Percentiles rank a stretch among this genome's conserved stretches.
These are phyloP conservation scores for Diaporthe eres DNA, from an alignment of 2,329 filamentous ascomycete genomes.

Conservation along the genomic window DNA sequence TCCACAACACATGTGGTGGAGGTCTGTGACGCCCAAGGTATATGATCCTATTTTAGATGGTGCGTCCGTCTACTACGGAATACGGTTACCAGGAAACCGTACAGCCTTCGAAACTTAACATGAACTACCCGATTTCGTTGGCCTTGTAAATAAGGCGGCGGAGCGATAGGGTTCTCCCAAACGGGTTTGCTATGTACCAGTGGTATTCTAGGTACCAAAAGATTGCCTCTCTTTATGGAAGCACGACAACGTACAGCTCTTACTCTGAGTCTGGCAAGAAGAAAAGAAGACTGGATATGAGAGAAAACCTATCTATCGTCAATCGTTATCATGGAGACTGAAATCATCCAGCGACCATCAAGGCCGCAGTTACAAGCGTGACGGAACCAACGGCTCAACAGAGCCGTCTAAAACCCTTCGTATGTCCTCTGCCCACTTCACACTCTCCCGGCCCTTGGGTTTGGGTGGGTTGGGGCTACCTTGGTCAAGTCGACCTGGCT, in stretches of 20 bases:
- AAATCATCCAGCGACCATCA: constrained; percentile 25
- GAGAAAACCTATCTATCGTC: neutral
- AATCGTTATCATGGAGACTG: constrained; percentile 24
- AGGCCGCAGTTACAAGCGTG: constrained; percentile 26
- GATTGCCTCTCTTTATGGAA: no score
- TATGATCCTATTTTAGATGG: neutral
- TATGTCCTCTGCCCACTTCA: neutral
- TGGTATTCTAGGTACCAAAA: neutral
- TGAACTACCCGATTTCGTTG: neutral
- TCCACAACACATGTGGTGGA: no score
- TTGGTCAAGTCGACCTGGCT: constrained; percentile 35
- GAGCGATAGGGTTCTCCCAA: neutral
- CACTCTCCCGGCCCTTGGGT: neutral
- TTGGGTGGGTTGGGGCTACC: neutral
- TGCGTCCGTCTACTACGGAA: neutral
- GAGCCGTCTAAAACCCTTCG: neutral
- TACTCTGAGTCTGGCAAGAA: neutral
- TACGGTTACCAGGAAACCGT: neutral
- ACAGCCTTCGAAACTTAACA: neutral
- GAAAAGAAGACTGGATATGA: neutral
- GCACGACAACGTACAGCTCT: neutral
- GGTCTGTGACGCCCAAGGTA: neutral
- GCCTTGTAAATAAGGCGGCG: neutral
- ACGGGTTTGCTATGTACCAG: neutral
- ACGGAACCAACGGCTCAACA: neutral